A percentile compares a stretch with the other conserved stretches of the same genome.
phyloP scores from a whole-genome alignment of 345 rosid species.

The Gossypium herbaceum region DNA sequence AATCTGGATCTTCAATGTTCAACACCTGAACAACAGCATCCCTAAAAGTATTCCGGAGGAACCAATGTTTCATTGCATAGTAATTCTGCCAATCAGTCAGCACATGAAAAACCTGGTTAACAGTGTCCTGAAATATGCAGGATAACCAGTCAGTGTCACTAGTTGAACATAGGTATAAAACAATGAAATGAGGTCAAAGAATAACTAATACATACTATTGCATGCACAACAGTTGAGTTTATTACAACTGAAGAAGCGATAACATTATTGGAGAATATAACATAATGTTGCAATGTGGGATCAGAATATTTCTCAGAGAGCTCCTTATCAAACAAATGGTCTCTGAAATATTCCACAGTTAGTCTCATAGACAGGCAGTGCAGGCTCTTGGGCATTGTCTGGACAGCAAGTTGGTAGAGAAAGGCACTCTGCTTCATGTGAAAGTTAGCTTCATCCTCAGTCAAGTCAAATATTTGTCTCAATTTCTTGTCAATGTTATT shows the following conservation, averaged over 20 bases:
- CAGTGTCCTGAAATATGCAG: conserved; percentile 65
- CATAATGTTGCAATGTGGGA: conserved; percentile 63
- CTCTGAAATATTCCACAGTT: conserved; percentile 81
- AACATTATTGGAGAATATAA: conserved; percentile 74
- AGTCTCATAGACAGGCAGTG: conserved; percentile 92
- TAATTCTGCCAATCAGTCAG: conserved; percentile 82
- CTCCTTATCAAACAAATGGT: conserved; percentile 38
- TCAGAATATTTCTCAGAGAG: conserved; percentile 54
- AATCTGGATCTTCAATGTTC: conserved; percentile 57
- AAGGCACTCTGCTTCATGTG: conserved; percentile 78
- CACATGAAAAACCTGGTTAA: conserved; percentile 77
- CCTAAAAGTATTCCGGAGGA: conserved; percentile 58
- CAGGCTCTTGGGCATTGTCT: conserved; percentile 94
- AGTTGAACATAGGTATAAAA: conserved; percentile 11
- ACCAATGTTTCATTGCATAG: conserved; percentile 92
- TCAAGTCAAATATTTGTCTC: conserved; percentile 86
- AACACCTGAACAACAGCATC: conserved; percentile 64
- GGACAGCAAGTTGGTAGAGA: conserved; percentile 83
- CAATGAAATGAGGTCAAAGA: conserved; percentile 16
- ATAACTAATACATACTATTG: conserved; percentile 45
- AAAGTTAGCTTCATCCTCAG: conserved; percentile 89
- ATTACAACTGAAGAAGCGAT: conserved; percentile 88
- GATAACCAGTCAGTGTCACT: conserved; percentile 26
- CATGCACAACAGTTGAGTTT: conserved; percentile 72
- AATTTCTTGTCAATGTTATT: conserved; percentile 88